Percentiles rank a stretch among this genome's conserved stretches.
phyloP scores from a whole-genome alignment of 2,329 filamentous ascomycete species.

The Ceratocystis lukuohia region DNA sequence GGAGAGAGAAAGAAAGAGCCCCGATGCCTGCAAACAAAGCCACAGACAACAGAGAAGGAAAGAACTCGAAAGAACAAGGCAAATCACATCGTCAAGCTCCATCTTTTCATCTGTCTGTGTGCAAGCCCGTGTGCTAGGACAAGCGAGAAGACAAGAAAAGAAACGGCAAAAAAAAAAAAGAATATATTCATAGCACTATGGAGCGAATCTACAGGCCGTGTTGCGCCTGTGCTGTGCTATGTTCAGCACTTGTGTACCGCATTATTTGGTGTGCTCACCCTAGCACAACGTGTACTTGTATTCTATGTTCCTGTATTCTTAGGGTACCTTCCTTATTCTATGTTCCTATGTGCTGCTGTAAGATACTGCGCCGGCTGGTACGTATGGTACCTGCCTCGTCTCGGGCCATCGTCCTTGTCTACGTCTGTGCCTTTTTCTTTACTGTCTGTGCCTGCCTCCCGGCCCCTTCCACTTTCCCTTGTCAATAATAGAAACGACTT shows the following conservation, averaged over 20 bases:
- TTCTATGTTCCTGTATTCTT: no score
- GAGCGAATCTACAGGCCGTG: no score
- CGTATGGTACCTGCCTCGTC: neutral
- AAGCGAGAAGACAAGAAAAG: no score
- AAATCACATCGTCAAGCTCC: neutral
- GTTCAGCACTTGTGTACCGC: neutral
- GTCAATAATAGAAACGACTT: neutral
- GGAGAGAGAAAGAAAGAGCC: neutral
- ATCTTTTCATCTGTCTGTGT: neutral
- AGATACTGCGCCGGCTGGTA: neutral
- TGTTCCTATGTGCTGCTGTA: no score
- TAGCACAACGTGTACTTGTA: neutral
- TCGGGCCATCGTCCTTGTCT: neutral
- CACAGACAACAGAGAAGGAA: neutral
- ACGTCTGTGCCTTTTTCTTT: constrained; percentile 1
- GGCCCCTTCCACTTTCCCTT: neutral
- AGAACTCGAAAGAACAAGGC: neutral
- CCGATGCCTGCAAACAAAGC: neutral
- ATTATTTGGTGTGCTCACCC: neutral
- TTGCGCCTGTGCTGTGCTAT: no score
- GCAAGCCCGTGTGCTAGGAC: neutral
- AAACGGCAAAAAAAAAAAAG: no score
- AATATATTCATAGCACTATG: no score
- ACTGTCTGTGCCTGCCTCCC: neutral
- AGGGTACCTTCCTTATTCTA: no score